phyloP scores from a whole-genome alignment of 2,329 filamentous ascomycete genomes.

The Trichocomaceae sp. region DNA sequence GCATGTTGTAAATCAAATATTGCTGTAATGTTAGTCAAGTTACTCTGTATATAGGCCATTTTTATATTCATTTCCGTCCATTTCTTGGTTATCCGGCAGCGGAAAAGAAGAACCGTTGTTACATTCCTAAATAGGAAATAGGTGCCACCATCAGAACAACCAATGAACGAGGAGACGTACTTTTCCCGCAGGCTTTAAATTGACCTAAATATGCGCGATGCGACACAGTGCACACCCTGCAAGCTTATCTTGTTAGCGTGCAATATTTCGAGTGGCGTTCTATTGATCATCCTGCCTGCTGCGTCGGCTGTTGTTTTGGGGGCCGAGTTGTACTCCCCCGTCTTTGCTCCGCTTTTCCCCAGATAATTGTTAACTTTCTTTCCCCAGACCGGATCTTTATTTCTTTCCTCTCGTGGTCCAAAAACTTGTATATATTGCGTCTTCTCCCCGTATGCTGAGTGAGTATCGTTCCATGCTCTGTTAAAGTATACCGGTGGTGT shows the following conservation, averaged over 20 bases:
- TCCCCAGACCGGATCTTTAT: neutral
- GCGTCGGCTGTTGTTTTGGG: constrained; percentile 4
- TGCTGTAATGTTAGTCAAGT: too few relatives aligned
- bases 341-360: neutral
- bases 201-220: too few relatives aligned
- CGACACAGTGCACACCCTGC: too few relatives aligned
- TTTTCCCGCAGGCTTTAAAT: too few relatives aligned
- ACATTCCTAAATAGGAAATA: too few relatives aligned
- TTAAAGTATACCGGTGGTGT: neutral
- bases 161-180: too few relatives aligned
- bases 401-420: neutral
- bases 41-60: too few relatives aligned
- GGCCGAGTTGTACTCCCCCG: neutral
- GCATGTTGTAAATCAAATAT: too few relatives aligned
- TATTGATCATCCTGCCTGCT: neutral
- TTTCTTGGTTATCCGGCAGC: too few relatives aligned
- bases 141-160: too few relatives aligned
- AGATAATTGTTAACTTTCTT: neutral
- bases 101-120: too few relatives aligned
- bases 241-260: neutral
- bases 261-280: neutral
- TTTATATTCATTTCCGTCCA: too few relatives aligned
- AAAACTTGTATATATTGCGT: neutral
- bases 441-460: neutral
- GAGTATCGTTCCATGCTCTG: neutral